Percentiles rank a stretch among this genome's conserved stretches.
phyloP scores from a whole-genome alignment of 176 grass and related monocot genomes.

The Carex littledalei region DNA sequence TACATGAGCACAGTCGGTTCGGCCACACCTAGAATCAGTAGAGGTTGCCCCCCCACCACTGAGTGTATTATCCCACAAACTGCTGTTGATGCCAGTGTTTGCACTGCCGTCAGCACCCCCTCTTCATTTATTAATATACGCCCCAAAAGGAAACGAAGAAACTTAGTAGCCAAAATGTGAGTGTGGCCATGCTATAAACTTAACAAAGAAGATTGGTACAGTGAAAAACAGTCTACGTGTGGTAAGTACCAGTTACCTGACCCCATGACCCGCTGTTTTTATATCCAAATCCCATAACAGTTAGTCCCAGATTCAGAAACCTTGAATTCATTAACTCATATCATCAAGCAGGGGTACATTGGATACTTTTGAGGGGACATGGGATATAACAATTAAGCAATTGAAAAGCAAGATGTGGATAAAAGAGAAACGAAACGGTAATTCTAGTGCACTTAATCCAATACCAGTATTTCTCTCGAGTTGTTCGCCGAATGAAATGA shows the following conservation, averaged over 20 bases:
- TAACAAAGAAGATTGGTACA: background rate
- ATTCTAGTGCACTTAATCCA: background rate
- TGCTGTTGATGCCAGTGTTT: conserved; percentile 89
- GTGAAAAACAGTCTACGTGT: background rate
- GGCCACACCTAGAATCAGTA: conserved; percentile 92
- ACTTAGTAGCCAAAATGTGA: background rate
- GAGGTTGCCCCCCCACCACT: conserved; percentile 81
- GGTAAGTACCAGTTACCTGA: background rate
- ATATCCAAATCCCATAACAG: conserved; percentile 1
- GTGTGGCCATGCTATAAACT: background rate
- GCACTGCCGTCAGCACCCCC: conserved; percentile 85
- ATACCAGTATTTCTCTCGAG: conserved; percentile 89
- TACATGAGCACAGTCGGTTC: conserved; percentile 98
- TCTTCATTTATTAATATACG: conserved; percentile 28
- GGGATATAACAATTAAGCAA: no score
- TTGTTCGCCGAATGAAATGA: conserved; percentile 98
- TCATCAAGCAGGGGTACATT: no score
- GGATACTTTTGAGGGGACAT: no score
- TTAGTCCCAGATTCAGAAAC: background rate
- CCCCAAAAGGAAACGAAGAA: background rate
- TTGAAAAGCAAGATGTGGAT: background rate
- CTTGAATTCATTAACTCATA: background rate
- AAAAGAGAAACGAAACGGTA: background rate
- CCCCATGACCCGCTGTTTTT: background rate
- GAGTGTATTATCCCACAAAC: conserved; percentile 95